These are phyloP conservation scores for Arabis alpina DNA, from an alignment of 345 rosid species.

Conservation along the genomic window DNA sequence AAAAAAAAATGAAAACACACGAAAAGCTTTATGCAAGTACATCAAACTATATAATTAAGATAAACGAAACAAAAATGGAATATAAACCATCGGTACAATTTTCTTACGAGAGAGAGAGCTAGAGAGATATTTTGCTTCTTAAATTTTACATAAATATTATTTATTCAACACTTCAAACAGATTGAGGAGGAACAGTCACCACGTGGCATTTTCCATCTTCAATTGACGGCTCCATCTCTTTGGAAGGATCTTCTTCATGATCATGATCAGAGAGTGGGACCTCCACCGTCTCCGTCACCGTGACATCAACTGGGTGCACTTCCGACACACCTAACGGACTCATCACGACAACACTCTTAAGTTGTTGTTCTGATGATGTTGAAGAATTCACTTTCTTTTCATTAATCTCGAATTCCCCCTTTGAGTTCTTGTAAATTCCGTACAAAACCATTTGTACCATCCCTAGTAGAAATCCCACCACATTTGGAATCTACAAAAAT, in stretches of 20 bases:
- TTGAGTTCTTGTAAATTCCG: slow-evolving; percentile 51
- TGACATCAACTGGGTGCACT: slow-evolving; percentile 38
- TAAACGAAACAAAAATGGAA: slow-evolving; percentile 42
- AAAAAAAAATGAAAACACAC: not conserved
- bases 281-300: slow-evolving; percentile 15
- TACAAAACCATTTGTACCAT: slow-evolving; percentile 73
- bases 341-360: slow-evolving; percentile 41
- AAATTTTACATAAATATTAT: not conserved
- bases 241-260: slow-evolving; percentile 34
- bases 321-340: slow-evolving; percentile 48
- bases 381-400: slow-evolving; percentile 36
- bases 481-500: slow-evolving; percentile 66
- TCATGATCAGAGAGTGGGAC: slow-evolving; percentile 33
- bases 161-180: slow-evolving; percentile 34
- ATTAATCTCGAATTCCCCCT: not conserved
- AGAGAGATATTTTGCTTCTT: slow-evolving; percentile 11
- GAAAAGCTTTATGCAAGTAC: slow-evolving; percentile 11
- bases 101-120: slow-evolving; percentile 8
- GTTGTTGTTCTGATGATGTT: slow-evolving; percentile 42
- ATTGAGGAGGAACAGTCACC: slow-evolving; percentile 30
- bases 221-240: slow-evolving; percentile 35
- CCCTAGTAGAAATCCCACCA: slow-evolving; percentile 74
- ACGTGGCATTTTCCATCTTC: slow-evolving; percentile 35
- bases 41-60: not conserved
- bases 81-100: slow-evolving; percentile 26